Conservation (phyloP, 208 protist genomes). For the Acanthamoeba divionensis region DNA sequence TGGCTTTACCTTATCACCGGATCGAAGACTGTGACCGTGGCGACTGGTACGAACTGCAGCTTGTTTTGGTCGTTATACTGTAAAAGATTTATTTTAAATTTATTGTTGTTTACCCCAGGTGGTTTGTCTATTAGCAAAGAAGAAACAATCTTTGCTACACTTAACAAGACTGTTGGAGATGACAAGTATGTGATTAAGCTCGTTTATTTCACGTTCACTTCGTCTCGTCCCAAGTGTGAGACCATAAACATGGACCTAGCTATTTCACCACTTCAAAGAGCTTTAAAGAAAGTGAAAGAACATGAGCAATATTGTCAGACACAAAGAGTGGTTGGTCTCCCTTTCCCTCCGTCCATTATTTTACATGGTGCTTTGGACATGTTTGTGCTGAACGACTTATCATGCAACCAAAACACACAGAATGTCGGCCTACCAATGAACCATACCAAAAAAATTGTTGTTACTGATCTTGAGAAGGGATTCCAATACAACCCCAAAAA, state of each 20-base stretch:
- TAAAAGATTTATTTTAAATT: not conserved
- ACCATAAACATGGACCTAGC: conserved; percentile 46
- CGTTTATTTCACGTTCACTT: conserved; percentile 22
- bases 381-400: too few species aligned
- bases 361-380: too few species aligned
- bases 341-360: too few species aligned
- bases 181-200: conserved; percentile 37
- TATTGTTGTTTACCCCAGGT: not conserved
- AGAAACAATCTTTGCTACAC: conserved; percentile 16
- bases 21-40: conserved; percentile 1
- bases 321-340: too few species aligned
- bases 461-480: too few species aligned
- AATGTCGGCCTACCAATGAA: too few species aligned
- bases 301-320: too few species aligned
- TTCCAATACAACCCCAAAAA: too few species aligned
- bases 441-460: too few species aligned
- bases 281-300: too few species aligned
- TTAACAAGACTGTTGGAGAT: not conserved
- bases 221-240: not conserved
- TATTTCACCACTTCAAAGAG: not conserved
- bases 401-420: too few species aligned
- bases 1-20: not conserved
- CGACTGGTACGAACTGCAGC: not conserved
- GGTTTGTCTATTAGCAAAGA: conserved; percentile 23
- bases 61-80: not conserved